Evolutionary conservation across 2,329 filamentous ascomycete species (phyloP), one percentile per base, ranked within the genome.

Genomic region (Hirsutella rhossiliensis): DNA sequence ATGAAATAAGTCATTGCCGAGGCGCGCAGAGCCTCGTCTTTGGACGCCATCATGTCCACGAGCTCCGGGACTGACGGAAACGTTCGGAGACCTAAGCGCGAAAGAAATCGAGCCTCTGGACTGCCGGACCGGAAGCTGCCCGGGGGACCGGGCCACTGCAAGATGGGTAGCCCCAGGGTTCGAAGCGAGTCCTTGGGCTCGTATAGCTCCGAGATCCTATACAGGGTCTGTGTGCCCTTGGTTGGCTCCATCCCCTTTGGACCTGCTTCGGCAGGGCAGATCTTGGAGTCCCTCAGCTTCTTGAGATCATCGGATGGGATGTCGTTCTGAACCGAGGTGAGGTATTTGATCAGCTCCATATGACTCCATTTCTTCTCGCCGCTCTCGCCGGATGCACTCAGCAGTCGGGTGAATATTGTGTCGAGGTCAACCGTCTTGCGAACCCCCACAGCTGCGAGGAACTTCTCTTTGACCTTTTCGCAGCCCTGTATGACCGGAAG

Each of bases 361-460:
- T 97, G 90, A 46, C 87, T 96, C 86, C 87, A 95, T 60, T 81
- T 80, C 47, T 73, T 74, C 23, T 74, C 73, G n/a, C 70, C 68
- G 11, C 61, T 62, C 13, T 72, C 66, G 1, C 68, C 56, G 0
- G 78, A 69, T 15, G 75, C 72, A 42, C 75, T 80, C 52, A 96
- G 74, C 38, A 98, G 73, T 38, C 90, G 77, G 20, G 85, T 84
- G 55, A 98, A 97, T 28, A 98, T 94, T 28, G 94, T 90, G 29
- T 87, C 87, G 2, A 98, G 69, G 53, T 98, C 92, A 18, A 98
- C 82, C 0, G 92, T 98, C 66, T 97, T 97, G 47, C 92, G 80
- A 23, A 98, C 89, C 3, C 92, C 90, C 29, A 98, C 69, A 2
- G 85, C 77, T 3, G 75, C 67, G 38, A 98, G 64, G 48, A 98